Evolutionary conservation across 1,284 basidiomycete species (phyloP).

Genomic region (Heimioporus retisporus): DNA sequence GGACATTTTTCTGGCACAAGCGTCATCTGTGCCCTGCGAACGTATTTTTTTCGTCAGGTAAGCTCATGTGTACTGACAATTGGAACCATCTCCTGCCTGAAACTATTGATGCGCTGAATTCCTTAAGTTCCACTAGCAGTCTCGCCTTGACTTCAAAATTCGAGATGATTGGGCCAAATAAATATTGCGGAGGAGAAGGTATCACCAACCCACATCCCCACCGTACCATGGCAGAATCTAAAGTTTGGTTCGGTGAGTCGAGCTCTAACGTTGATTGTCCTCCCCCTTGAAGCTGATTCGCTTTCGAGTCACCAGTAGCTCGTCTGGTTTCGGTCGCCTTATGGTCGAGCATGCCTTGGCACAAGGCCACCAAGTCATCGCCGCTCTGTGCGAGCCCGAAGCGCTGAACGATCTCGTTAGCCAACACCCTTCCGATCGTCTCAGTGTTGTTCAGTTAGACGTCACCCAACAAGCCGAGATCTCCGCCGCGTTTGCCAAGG

Average conservation of each 20-base stretch:
- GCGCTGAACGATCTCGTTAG: constrained; percentile 40
- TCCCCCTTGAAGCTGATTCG: constrained; percentile 1
- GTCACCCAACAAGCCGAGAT: constrained; percentile 45
- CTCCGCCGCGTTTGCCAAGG: constrained; percentile 44
- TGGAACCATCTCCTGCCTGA: too few relatives aligned
- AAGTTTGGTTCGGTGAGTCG: constrained; percentile 29
- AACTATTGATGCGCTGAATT: too few relatives aligned
- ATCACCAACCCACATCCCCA: too few relatives aligned
- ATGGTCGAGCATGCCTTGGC: constrained; percentile 34
- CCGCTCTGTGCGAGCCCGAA: constrained; percentile 46
- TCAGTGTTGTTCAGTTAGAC: constrained; percentile 52
- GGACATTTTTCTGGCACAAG: too few relatives aligned
- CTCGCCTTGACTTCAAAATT: too few relatives aligned
- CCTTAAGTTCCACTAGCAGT: too few relatives aligned
- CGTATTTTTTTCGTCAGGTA: too few relatives aligned
- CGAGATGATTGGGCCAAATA: too few relatives aligned
- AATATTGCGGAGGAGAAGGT: too few relatives aligned
- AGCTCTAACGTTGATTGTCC: too few relatives aligned
- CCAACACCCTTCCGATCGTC: constrained; percentile 37
- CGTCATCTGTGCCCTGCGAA: too few relatives aligned
- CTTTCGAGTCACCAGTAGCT: constrained; percentile 34
- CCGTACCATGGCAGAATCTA: constrained; percentile 19
- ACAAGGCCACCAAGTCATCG: constrained; percentile 45
- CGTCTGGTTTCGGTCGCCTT: constrained; percentile 35
- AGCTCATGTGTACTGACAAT: too few relatives aligned